Percentiles rank a stretch among this genome's conserved stretches.
phyloP scores from a whole-genome alignment of 306 rosid species.

The Vicia sativa region DNA sequence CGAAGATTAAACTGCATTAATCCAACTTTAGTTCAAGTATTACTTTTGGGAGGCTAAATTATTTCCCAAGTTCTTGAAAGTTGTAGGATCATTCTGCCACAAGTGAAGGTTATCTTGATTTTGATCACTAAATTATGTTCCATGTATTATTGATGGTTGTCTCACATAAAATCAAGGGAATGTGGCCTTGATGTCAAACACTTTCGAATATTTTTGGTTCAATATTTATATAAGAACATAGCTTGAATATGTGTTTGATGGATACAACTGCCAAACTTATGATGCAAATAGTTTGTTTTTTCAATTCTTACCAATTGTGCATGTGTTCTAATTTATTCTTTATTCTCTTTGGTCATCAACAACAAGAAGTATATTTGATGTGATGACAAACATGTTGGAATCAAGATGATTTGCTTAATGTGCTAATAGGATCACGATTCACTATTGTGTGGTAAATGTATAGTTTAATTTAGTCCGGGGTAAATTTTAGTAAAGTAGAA shows the following conservation, averaged over 20 bases:
- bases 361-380: slow-evolving; percentile 4
- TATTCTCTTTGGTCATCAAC: neutral
- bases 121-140: slow-evolving; percentile 38
- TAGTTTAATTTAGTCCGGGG: neutral
- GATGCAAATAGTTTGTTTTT: slow-evolving; percentile 25
- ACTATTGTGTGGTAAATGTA: neutral
- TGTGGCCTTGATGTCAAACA: slow-evolving; percentile 34
- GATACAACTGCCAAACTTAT: slow-evolving; percentile 28
- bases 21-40: slow-evolving; percentile 23
- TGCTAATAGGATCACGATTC: slow-evolving; percentile 17
- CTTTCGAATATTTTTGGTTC: slow-evolving; percentile 32
- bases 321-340: neutral
- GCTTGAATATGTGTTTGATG: slow-evolving; percentile 30
- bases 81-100: slow-evolving; percentile 37
- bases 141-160: slow-evolving; percentile 26
- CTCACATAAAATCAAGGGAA: slow-evolving; percentile 43
- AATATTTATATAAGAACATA: slow-evolving; percentile 23
- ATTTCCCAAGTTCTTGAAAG: slow-evolving; percentile 35
- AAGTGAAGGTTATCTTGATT: slow-evolving; percentile 45
- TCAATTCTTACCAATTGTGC: neutral
- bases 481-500: no score
- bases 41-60: slow-evolving; percentile 18
- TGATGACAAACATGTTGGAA: neutral
- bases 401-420: slow-evolving; percentile 18
- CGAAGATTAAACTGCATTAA: slow-evolving; percentile 59